Evolutionary conservation across 2,329 filamentous ascomycete species (phyloP).

Genomic region (Hypoxylon sp.): DNA sequence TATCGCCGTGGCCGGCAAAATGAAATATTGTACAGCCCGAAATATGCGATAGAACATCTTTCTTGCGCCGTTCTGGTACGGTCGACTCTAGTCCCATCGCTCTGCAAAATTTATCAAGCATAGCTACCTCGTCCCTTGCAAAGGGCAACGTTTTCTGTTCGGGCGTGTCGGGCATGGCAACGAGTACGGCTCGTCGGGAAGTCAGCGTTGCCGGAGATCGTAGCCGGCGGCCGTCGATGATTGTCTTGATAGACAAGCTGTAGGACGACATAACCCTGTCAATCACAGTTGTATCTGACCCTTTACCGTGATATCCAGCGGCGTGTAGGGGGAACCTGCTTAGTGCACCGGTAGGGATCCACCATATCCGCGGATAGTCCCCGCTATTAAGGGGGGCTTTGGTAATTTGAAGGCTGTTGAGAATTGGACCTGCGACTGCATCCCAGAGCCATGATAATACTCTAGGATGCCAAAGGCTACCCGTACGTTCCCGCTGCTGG

Average conservation of each 20-base stretch:
- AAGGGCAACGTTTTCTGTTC: conserved; percentile 36
- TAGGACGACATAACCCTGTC: conserved; percentile 59
- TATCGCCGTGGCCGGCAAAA: conserved; percentile 59
- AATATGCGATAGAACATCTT: conserved; percentile 49
- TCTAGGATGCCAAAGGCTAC: too few species aligned
- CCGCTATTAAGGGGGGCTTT: too few species aligned
- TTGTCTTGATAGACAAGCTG: conserved; percentile 54
- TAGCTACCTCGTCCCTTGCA: conserved; percentile 42
- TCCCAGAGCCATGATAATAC: too few species aligned
- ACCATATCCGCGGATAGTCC: too few species aligned
- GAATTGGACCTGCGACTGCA: too few species aligned
- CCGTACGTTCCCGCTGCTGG: too few species aligned
- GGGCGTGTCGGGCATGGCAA: conserved; percentile 53
- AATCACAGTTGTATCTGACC: conserved; percentile 44
- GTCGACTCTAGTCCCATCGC: neutral
- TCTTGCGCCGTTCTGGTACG: conserved; percentile 27
- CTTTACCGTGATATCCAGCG: neutral
- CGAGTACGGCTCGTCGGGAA: conserved; percentile 30
- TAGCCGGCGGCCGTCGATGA: conserved; percentile 48
- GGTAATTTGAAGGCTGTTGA: too few species aligned
- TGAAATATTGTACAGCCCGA: conserved; percentile 56
- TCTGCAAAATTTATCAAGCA: conserved; percentile 31
- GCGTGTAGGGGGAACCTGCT: too few species aligned
- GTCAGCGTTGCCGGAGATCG: neutral
- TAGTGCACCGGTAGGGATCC: too few species aligned